Evolutionary conservation across 768 basidiomycete species (phyloP), one percentile per base, ranked within the genome.

Genomic region (Lyophyllum semitale): DNA sequence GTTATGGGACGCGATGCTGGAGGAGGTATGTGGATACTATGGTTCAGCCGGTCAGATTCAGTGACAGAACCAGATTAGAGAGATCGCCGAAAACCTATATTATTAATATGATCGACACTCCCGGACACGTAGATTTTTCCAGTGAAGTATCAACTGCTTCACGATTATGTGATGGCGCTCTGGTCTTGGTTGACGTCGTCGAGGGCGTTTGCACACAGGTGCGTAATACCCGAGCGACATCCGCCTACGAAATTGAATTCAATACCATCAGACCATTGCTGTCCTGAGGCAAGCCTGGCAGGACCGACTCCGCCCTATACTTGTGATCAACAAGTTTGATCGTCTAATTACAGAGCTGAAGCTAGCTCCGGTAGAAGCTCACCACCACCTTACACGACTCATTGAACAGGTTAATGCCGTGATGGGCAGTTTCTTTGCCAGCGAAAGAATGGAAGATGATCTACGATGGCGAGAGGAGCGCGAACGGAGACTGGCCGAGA

Each of bases 171-270:
- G 97, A 98, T 71, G 97, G 97, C 13, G 94, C 96, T 1, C 80
- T 99, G 6, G 91, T 99, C 37, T 76, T 99, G 5, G 94, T 99
- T 1, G 97, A 99, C 68, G 94, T 92, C 1, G 93, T 98, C 1
- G 97, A 98, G 73, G 97, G 97, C 12, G 97, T 99, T 20, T 98
- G 95, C 70, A 98, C 96, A 1, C 97, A 98, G 78, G 95, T 89
- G 62, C 15, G 59, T 57, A 7, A 32, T 7, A 25, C 15, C 20
- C 26, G 26, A 13, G 26, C 9, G 7, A 48, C 27, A 8, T 53
- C 47, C 0, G 18, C 32, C n/a, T 42, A 1, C 33, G 5, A 49
- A 12, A 23, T 53, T 26, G 26, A n/a, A 20, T 42, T 26, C 9
- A 18, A 38, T 35, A 35, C 20, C 25, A 43, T 49, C 63, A 98